These are phyloP conservation scores for Gillenia trifoliata DNA, from an alignment of 306 rosid species.

Conservation along the genomic window DNA sequence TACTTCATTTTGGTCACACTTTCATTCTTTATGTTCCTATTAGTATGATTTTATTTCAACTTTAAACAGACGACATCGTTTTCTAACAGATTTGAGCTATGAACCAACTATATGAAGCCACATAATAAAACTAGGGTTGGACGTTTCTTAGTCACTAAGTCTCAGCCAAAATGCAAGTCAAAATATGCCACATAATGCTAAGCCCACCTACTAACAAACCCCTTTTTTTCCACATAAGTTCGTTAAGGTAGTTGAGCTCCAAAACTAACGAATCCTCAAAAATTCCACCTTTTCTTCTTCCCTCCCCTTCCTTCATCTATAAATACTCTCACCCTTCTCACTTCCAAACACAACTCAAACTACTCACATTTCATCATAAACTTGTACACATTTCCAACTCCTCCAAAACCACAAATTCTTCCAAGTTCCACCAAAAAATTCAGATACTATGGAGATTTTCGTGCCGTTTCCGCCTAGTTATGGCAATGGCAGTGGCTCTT, in stretches of 20 bases:
- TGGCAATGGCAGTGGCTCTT: conserved; percentile 25
- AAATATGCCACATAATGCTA: conserved; percentile 24
- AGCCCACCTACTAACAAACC: conserved; percentile 22
- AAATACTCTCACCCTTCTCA: conserved; percentile 36
- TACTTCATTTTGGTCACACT: background rate
- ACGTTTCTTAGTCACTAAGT: conserved; percentile 2
- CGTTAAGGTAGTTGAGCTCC: conserved; percentile 74
- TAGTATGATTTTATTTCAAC: too few species aligned
- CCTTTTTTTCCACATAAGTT: conserved; percentile 23
- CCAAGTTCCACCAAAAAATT: background rate
- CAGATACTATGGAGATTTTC: conserved; percentile 27
- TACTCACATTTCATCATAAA: background rate
- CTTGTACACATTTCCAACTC: background rate
- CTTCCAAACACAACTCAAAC: conserved; percentile 21
- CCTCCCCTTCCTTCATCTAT: conserved; percentile 30
- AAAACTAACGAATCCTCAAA: conserved; percentile 56
- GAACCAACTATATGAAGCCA: conserved; percentile 5
- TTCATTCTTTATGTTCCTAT: background rate
- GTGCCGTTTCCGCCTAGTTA: conserved; percentile 7
- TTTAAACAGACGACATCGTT: too few species aligned
- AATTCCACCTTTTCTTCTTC: conserved; percentile 16
- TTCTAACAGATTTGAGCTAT: background rate
- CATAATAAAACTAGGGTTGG: conserved; percentile 7
- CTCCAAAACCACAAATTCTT: background rate
- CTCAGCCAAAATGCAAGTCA: conserved; percentile 14